A percentile compares a stretch with the other conserved stretches of the same genome.
Evolutionary conservation across 306 rosid species (phyloP).

Genomic region (Pyrus bretschneideri): DNA sequence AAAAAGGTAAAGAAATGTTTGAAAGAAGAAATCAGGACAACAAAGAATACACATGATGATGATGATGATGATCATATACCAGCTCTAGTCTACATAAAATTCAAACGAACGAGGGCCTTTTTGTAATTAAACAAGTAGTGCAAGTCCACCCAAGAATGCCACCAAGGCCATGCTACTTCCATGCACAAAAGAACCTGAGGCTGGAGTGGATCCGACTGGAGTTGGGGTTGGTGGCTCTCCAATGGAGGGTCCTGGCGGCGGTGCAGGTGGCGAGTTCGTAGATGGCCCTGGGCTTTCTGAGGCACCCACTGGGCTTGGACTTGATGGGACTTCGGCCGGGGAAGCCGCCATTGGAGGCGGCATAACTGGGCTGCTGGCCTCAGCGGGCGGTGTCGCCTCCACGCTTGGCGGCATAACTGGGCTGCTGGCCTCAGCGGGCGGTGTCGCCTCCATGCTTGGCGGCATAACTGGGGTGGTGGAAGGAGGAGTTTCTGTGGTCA

Average conservation of each 20-base stretch:
- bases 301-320: background rate
- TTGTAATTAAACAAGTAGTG: constrained; percentile 8
- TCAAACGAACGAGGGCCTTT: background rate
- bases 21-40: background rate
- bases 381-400: too few relatives aligned
- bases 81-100: constrained; percentile 3
- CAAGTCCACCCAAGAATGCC: constrained; percentile 33
- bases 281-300: background rate
- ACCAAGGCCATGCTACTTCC: constrained; percentile 28
- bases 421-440: background rate
- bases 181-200: constrained; percentile 13
- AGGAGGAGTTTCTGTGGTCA: background rate
- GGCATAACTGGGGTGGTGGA: background rate
- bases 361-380: background rate
- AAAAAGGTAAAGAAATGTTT: background rate
- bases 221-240: background rate
- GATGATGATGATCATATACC: background rate
- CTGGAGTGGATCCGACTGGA: background rate
- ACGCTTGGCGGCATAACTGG: background rate
- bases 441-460: background rate
- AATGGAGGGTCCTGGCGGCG: background rate
- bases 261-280: constrained; percentile 9
- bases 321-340: background rate
- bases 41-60: constrained; percentile 6
- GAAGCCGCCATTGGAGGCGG: background rate